phyloP scores from a whole-genome alignment of 73 alveolate species.

The Tetrahymena elliotti region DNA sequence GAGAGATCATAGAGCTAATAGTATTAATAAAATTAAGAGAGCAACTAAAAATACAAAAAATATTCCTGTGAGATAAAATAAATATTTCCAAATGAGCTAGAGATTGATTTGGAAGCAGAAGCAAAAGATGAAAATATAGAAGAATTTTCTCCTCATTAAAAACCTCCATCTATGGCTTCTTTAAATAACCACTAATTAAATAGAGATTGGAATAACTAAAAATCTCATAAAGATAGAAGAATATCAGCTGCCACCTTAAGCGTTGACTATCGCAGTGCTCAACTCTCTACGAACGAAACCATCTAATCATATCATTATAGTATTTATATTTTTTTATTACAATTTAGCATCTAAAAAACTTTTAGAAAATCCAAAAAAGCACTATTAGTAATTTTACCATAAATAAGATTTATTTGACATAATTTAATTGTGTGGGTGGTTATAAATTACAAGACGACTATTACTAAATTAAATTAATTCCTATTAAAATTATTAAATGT shows the following conservation, averaged over 20 bases:
- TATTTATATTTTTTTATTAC: neutral
- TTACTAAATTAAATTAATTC: too few relatives aligned
- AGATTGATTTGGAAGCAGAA: neutral
- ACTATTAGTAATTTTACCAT: neutral
- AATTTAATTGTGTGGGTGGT: neutral
- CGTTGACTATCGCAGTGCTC: neutral
- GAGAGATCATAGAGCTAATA: neutral
- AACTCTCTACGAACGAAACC: neutral
- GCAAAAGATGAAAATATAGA: neutral
- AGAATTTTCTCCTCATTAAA: neutral
- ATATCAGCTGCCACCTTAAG: neutral
- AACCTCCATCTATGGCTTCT: neutral
- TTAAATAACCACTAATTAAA: neutral
- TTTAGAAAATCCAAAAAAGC: neutral
- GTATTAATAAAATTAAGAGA: neutral
- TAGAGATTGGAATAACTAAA: neutral
- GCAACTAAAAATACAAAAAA: neutral
- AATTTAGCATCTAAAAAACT: neutral
- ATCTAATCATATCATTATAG: neutral
- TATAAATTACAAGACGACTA: too few relatives aligned
- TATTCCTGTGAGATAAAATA: neutral
- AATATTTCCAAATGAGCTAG: neutral
- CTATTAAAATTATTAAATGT: too few relatives aligned
- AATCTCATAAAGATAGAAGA: neutral
- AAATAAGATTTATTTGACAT: too few relatives aligned